Evolutionary conservation across 495 filamentous ascomycete species (phyloP).

Genomic region (Xylaria bambusicola): DNA sequence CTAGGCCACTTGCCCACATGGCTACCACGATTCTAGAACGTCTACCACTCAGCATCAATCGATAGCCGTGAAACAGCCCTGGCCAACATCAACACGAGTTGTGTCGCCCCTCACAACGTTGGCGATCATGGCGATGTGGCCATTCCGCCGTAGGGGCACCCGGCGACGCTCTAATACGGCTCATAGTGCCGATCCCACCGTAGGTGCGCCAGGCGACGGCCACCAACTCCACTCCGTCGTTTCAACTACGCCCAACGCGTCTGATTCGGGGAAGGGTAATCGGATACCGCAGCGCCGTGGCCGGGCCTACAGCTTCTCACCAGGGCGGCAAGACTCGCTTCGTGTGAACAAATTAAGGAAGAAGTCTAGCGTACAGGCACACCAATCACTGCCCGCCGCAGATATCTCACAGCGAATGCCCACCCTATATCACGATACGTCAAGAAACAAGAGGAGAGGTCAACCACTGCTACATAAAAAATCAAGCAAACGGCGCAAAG

Average conservation of each 20-base stretch:
- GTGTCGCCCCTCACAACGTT: conserved; percentile 20
- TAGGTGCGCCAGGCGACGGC: conserved; percentile 27
- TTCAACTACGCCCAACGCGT: conserved; percentile 22
- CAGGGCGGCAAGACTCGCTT: conserved; percentile 51
- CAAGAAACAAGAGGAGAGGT: conserved; percentile 54
- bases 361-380: conserved; percentile 28
- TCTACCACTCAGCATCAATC: conserved; percentile 27
- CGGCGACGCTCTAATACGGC: conserved; percentile 45
- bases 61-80: conserved; percentile 26
- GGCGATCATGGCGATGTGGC: conserved; percentile 73
- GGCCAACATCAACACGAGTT: conserved; percentile 12
- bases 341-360: conserved; percentile 34
- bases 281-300: conserved; percentile 51
- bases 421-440: conserved; percentile 54
- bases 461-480: conserved; percentile 63
- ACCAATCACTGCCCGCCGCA: conserved; percentile 35
- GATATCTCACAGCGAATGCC: conserved; percentile 54
- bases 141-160: conserved; percentile 68
- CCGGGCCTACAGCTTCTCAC: conserved; percentile 57
- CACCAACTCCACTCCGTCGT: conserved; percentile 31
- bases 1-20: conserved; percentile 31
- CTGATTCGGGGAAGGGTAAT: conserved; percentile 38
- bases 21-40: conserved; percentile 31
- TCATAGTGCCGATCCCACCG: conserved; percentile 35
- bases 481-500: conserved; percentile 75